Percentiles rank a stretch among this genome's conserved stretches.
Evolutionary conservation across 192 early-diverging fungal species (phyloP).

Genomic region (Chytriomyces sp.): DNA sequence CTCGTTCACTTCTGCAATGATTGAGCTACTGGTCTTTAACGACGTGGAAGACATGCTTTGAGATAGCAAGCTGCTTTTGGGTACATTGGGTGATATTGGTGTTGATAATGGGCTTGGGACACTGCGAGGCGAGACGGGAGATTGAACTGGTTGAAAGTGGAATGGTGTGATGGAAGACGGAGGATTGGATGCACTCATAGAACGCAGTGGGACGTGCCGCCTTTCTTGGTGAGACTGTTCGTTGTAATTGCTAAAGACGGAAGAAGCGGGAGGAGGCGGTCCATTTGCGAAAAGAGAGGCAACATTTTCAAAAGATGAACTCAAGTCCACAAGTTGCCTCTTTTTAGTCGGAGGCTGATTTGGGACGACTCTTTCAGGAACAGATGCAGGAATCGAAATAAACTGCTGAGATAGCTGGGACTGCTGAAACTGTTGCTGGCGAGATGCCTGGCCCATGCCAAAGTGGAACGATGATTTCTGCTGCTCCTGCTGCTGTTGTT

Average conservation of each 20-base stretch:
- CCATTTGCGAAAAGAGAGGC: constrained; percentile 10
- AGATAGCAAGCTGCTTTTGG: not conserved
- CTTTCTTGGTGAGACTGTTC: no score
- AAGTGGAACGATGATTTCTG: no score
- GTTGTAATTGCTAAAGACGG: not conserved
- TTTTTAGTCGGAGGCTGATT: constrained; percentile 27
- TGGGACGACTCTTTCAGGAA: constrained; percentile 13
- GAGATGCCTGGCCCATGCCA: no score
- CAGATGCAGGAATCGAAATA: not conserved
- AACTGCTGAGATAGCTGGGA: no score
- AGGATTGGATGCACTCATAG: no score
- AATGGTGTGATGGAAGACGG: not conserved
- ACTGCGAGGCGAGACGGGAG: not conserved
- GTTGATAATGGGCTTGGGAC: not conserved
- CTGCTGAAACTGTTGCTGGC: not conserved
- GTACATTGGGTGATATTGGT: not conserved
- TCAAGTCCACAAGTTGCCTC: constrained; percentile 19
- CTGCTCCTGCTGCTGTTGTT: no score
- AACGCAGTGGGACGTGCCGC: no score
- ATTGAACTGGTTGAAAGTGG: not conserved
- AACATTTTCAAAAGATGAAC: constrained; percentile 28
- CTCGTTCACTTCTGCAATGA: no score
- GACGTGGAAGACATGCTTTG: no score
- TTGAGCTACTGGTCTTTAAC: no score
- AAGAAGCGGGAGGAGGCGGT: not conserved